Base-by-base conservation (phyloP, 1,284 basidiomycete genomes). In the Cryptococcus sp. region DNA sequence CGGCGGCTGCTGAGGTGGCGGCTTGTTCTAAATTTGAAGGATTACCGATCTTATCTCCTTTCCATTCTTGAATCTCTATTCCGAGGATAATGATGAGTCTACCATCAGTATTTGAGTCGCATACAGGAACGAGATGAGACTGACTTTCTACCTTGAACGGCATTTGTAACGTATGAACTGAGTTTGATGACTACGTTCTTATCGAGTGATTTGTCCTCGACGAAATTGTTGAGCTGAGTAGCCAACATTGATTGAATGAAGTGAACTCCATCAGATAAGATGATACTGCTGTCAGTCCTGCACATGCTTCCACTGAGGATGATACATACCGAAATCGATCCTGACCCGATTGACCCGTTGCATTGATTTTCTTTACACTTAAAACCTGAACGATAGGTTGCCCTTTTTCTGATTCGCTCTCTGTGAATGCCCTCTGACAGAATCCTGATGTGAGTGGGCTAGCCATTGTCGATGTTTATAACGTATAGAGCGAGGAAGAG, bases 191-290 rank as follows among this genome's bases (percentile, higher is more conserved):
- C 78, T 1, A 84, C 80, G 67, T 90, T 80, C 68, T 87, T 89
- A 46, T 78, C 75, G 45, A 98, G 78, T 10, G 79, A 67, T n/a
- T 84, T 82, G 1, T 83, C 79, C 22, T 85, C 80, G 31, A 96
- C 85, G 57, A 90, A 76, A 18, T 80, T 65, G 66, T 97, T 97
- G 48, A 93, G 81, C 70, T 92, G 88, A 0, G 93, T 96, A 3
- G 91, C 90, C 37, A 98, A 80, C 96, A 99, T 98, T 28, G 88
- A 85, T 73, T 94, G 92, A 48, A 88, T 79, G 69, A 88, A 93
- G 65, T 88, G 76, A 31, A 79, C 76, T 43, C 92, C 90, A 71
- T 96, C 92, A 1, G 78, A 80, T 23, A 80, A 61, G 59, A 80
- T 77, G 39, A 79, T 58, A 25, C 78, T 79, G 54, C 5, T 23